Evolutionary conservation across 495 filamentous ascomycete genomes (phyloP).

Genomic region (Penicillium lagena): DNA sequence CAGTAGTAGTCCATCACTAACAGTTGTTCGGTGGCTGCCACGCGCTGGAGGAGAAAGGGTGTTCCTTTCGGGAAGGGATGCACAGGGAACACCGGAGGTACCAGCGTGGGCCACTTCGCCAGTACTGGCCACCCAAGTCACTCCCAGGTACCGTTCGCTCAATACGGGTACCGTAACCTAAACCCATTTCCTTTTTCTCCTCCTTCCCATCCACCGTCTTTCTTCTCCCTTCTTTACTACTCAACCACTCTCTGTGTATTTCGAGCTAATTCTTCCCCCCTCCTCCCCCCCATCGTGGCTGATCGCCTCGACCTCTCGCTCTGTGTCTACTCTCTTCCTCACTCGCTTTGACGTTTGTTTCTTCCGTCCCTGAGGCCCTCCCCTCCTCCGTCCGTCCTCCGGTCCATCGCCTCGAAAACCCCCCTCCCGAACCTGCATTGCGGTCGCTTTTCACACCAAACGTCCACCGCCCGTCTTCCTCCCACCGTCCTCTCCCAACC

Average conservation of each 20-base stretch:
- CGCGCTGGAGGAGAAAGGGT: conserved; percentile 3
- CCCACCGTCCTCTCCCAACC: conserved; percentile 3
- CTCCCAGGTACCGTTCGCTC: background rate
- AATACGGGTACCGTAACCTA: no score
- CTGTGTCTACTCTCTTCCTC: no score
- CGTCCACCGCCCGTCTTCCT: conserved; percentile 1
- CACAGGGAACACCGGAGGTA: conserved; percentile 1
- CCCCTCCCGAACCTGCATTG: no score
- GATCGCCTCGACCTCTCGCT: background rate
- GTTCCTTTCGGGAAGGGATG: conserved; percentile 3
- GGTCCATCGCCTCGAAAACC: background rate
- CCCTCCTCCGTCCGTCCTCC: background rate
- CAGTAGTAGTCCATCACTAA: no score
- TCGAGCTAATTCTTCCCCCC: no score
- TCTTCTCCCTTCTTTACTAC: no score
- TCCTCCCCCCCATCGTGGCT: background rate
- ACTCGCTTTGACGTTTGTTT: no score
- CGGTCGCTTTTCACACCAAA: no score
- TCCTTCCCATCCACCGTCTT: no score
- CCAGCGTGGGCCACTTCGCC: background rate
- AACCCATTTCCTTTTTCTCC: no score
- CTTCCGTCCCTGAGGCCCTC: background rate
- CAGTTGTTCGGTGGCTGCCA: conserved; percentile 8
- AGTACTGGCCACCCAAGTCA: background rate
- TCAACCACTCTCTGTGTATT: no score